Conservation (phyloP, 768 basidiomycete species). For the Hirschioporus abietinus region DNA sequence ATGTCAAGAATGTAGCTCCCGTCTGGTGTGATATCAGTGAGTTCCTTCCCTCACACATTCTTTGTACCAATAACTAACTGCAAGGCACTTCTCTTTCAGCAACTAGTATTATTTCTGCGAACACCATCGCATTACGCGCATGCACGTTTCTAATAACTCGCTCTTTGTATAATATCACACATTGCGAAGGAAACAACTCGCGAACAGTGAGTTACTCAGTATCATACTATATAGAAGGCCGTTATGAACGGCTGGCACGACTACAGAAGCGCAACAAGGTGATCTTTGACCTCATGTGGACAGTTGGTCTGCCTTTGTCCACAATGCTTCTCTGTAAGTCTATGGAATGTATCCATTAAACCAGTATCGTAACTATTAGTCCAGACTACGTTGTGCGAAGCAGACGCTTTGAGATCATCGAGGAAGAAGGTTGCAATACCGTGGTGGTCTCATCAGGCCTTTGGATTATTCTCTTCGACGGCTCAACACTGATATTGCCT, state of each 20-base stretch:
- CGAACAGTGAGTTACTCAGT: not conserved
- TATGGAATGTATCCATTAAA: not conserved
- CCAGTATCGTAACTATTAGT: not conserved
- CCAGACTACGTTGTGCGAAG: not conserved
- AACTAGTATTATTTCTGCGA: not conserved
- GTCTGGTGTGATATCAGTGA: conserved; percentile 2
- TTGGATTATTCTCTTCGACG: not conserved
- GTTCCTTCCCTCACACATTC: not conserved
- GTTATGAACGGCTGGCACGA: too few relatives aligned
- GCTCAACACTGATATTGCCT: not conserved
- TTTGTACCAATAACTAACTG: too few relatives aligned
- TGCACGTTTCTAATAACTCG: not conserved
- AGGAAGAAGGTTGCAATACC: not conserved
- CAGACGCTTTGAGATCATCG: not conserved
- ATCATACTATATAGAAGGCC: too few relatives aligned
- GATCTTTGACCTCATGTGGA: not conserved
- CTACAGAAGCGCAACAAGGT: not conserved
- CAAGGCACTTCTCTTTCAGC: not conserved
- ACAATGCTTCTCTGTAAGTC: not conserved
- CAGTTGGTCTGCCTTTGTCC: not conserved
- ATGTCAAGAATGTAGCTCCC: not conserved
- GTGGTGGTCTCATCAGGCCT: not conserved
- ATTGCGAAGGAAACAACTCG: not conserved
- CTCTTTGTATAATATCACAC: not conserved
- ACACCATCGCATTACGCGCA: not conserved